Evolutionary conservation across 768 basidiomycete species (phyloP).

Genomic region (Dictyophora rubrovolvata): DNA sequence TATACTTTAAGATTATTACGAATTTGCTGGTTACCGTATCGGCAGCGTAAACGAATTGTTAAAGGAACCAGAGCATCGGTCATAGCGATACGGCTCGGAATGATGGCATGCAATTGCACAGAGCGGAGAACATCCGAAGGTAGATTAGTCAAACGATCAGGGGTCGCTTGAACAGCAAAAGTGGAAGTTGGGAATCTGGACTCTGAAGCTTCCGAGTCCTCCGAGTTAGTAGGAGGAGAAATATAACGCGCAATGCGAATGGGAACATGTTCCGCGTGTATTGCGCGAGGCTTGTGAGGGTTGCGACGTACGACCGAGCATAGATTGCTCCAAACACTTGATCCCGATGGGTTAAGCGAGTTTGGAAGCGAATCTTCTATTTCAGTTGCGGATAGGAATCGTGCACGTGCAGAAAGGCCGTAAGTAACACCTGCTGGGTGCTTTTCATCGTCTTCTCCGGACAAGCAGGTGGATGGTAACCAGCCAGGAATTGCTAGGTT

Average conservation of each 20-base stretch:
- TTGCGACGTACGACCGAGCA: constrained; percentile 48
- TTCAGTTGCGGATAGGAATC: constrained; percentile 29
- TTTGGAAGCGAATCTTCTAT: constrained; percentile 30
- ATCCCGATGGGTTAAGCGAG: constrained; percentile 32
- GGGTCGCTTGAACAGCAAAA: constrained; percentile 3
- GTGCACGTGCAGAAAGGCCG: constrained; percentile 55
- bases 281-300: constrained; percentile 19
- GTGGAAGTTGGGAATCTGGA: constrained; percentile 29
- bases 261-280: constrained; percentile 28
- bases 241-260: constrained; percentile 40
- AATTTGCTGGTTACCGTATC: constrained; percentile 35
- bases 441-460: constrained; percentile 31
- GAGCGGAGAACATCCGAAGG: constrained; percentile 47
- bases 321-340: constrained; percentile 22
- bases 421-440: constrained; percentile 50
- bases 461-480: constrained; percentile 48
- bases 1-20: constrained; percentile 47
- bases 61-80: constrained; percentile 42
- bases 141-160: constrained; percentile 21
- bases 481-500: constrained; percentile 83
- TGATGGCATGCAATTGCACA: constrained; percentile 52
- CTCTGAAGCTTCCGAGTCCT: constrained; percentile 13
- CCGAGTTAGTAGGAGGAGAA: constrained; percentile 5
- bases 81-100: constrained; percentile 45
- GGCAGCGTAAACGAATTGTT: constrained; percentile 44